Evolutionary conservation across 192 early-diverging fungal genomes (phyloP).

Genomic region (Coemansia sp.): DNA sequence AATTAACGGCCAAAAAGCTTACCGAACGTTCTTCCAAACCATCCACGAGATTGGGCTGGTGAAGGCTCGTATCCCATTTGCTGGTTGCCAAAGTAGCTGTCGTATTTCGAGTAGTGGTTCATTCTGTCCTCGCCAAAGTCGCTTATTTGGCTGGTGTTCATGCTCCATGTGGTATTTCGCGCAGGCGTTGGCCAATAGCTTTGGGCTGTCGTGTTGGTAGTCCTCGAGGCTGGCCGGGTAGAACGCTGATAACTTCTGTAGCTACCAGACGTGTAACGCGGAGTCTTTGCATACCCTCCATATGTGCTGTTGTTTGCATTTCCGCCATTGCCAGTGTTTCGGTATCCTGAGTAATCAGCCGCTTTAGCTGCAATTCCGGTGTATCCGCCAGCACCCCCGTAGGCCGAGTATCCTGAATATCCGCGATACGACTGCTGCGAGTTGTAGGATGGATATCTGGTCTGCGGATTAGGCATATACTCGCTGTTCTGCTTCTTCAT

Average conservation of each 20-base stretch:
- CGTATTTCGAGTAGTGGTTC: constrained; percentile 1
- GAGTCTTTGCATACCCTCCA: not conserved
- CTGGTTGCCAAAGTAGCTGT: not conserved
- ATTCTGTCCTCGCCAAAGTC: constrained; percentile 5
- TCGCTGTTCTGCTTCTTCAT: not conserved
- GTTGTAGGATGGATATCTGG: not conserved
- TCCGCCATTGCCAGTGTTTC: not conserved
- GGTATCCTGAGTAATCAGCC: not conserved
- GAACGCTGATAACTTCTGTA: not conserved
- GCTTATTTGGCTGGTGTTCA: constrained; percentile 6
- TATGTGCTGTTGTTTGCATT: not conserved
- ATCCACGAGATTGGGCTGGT: constrained; percentile 3
- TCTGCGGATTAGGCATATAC: not conserved
- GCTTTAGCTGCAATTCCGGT: constrained; percentile 1
- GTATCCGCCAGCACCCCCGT: not conserved
- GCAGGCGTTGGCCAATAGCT: constrained; percentile 9
- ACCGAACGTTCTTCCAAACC: constrained; percentile 4
- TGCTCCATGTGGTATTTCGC: constrained; percentile 7
- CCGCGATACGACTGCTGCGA: constrained; percentile 1
- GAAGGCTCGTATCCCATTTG: not conserved
- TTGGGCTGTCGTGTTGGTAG: not conserved
- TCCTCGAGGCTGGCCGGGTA: not conserved
- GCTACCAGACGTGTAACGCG: not conserved
- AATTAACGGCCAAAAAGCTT: constrained; percentile 1
- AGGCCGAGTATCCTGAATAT: constrained; percentile 3